Evolutionary conservation across 352 stramenopile species (phyloP).

Genomic region (Pythium volutum): DNA sequence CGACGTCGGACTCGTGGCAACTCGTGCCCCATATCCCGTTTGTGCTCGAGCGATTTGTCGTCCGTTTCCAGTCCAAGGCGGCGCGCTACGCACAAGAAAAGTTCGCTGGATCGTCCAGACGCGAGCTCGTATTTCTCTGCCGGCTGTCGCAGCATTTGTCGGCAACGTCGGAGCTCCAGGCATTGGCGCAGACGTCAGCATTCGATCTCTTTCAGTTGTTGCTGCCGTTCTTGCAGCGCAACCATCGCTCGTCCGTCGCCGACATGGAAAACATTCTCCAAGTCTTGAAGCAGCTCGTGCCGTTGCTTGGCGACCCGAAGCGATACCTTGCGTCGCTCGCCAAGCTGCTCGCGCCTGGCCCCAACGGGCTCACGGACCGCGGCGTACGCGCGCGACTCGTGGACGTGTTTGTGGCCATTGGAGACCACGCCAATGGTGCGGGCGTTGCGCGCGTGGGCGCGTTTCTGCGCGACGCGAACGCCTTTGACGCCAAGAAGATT

Average conservation of each 20-base stretch:
- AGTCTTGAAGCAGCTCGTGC: constrained; percentile 74
- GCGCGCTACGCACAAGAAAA: constrained; percentile 70
- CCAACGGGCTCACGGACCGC: constrained; percentile 70
- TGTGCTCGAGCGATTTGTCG: constrained; percentile 75
- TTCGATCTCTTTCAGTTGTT: constrained; percentile 84
- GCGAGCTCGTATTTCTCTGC: constrained; percentile 80
- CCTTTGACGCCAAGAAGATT: constrained; percentile 73
- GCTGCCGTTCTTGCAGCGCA: constrained; percentile 80
- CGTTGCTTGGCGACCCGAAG: constrained; percentile 62
- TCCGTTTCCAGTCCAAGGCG: constrained; percentile 77
- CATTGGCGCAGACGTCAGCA: constrained; percentile 38
- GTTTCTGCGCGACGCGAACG: constrained; percentile 65
- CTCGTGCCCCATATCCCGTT: constrained; percentile 77
- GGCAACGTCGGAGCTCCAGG: constrained; percentile 20
- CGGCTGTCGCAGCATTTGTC: constrained; percentile 67
- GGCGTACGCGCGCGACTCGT: constrained; percentile 60
- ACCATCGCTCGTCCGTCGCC: constrained; percentile 63
- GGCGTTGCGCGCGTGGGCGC: constrained; percentile 39
- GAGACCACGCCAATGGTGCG: constrained; percentile 32
- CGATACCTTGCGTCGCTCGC: constrained; percentile 76
- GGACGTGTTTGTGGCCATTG: constrained; percentile 64
- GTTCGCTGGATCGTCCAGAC: constrained; percentile 77
- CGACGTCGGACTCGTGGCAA: constrained; percentile 9
- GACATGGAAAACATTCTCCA: constrained; percentile 84
- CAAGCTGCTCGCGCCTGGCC: constrained; percentile 68